Percentiles rank a stretch among this genome's conserved stretches.
These are phyloP conservation scores for Inga leiocalycina DNA, from an alignment of 306 rosid genomes.

Conservation along the genomic window DNA sequence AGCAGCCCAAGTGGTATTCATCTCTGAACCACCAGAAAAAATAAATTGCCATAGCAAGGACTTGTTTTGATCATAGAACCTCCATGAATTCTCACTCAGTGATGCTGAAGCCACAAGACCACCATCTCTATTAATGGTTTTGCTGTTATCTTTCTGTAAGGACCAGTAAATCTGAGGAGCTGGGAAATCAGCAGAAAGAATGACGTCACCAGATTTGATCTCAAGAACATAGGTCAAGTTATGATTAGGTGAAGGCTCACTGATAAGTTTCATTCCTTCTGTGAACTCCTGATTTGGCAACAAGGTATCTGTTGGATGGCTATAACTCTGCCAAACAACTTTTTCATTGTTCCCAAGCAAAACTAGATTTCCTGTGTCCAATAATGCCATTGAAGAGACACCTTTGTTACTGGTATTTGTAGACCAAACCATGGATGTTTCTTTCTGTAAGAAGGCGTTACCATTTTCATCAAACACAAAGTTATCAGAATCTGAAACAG, in stretches of 20 bases:
- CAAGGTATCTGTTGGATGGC: constrained; percentile 60
- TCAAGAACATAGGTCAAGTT: constrained; percentile 43
- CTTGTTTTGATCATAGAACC: constrained; percentile 44
- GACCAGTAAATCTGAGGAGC: constrained; percentile 66
- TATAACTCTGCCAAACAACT: constrained; percentile 63
- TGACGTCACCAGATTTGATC: constrained; percentile 44
- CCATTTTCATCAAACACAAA: constrained; percentile 51
- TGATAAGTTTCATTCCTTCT: constrained; percentile 51
- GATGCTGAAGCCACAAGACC: constrained; percentile 38
- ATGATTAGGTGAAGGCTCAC: constrained; percentile 37
- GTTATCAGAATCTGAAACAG: constrained; percentile 33
- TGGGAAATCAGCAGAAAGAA: constrained; percentile 47
- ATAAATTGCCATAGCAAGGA: constrained; percentile 52
- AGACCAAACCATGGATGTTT: constrained; percentile 39
- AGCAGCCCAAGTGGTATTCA: constrained; percentile 61
- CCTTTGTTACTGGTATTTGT: constrained; percentile 43
- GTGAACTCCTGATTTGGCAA: constrained; percentile 51
- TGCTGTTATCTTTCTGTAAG: constrained; percentile 39
- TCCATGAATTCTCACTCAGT: constrained; percentile 47
- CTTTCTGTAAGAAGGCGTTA: constrained; percentile 33
- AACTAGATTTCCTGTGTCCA: constrained; percentile 60
- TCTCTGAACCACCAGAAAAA: constrained; percentile 33
- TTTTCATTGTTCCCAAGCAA: constrained; percentile 41
- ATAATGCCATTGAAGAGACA: constrained; percentile 44
- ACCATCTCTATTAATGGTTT: constrained; percentile 29